Evolutionary conservation across 495 filamentous ascomycete genomes (phyloP).

Genomic region (Collariella sp.): DNA sequence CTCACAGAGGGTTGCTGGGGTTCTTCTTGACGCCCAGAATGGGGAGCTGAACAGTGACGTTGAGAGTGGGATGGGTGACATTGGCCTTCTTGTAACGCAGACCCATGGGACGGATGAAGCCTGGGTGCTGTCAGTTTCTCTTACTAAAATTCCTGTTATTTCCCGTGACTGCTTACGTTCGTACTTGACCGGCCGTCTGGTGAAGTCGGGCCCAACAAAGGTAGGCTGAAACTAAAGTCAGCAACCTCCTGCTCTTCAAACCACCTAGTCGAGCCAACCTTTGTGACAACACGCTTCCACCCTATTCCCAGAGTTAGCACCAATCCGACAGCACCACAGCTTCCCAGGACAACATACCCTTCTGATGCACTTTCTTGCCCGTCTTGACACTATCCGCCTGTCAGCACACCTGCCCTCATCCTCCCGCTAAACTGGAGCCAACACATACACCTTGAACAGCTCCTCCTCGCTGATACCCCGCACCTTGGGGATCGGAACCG

Average conservation of each 20-base stretch:
- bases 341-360: slow-evolving; percentile 31
- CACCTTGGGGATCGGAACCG: slow-evolving; percentile 89
- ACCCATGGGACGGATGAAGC: slow-evolving; percentile 57
- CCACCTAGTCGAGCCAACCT: slow-evolving; percentile 12
- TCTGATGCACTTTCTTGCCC: slow-evolving; percentile 55
- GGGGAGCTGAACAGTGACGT: slow-evolving; percentile 66
- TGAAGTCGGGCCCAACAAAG: slow-evolving; percentile 81
- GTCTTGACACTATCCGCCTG: slow-evolving; percentile 59
- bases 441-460: slow-evolving; percentile 76
- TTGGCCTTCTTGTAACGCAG: slow-evolving; percentile 91
- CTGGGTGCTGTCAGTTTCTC: background rate
- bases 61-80: slow-evolving; percentile 57
- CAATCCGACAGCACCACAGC: background rate
- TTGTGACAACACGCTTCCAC: slow-evolving; percentile 94
- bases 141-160: slow-evolving; percentile 8
- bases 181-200: slow-evolving; percentile 83
- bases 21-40: slow-evolving; percentile 98
- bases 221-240: slow-evolving; percentile 28
- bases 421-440: background rate
- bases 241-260: background rate
- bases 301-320: slow-evolving; percentile 10
- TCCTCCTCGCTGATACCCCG: slow-evolving; percentile 92
- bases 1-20: slow-evolving; percentile 83
- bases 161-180: slow-evolving; percentile 40
- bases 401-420: background rate